Evolutionary conservation across 169 alveolate genomes (phyloP).

Genomic region (Eimeria necatrix): DNA sequence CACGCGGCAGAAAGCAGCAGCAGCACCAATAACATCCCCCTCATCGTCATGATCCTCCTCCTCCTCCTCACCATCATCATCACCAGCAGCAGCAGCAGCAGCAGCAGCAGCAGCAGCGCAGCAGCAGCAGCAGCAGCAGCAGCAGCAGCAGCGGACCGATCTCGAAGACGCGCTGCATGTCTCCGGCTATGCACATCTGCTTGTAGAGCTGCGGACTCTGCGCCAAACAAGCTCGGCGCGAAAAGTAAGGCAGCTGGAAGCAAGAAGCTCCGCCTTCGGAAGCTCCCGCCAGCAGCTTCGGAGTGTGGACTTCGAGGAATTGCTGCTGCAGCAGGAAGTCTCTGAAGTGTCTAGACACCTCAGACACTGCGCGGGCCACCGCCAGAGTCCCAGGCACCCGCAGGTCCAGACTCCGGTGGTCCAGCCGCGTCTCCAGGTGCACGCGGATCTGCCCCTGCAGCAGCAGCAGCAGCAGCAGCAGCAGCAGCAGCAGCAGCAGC

Average conservation of each 20-base stretch:
- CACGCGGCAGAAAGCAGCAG: too few species aligned
- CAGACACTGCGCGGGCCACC: conserved; percentile 96
- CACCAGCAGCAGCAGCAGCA: conserved; percentile 97
- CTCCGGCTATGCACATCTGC: conserved; percentile 99
- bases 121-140: conserved; percentile 98
- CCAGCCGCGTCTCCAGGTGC: conserved; percentile 97
- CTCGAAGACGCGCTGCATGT: conserved; percentile 98
- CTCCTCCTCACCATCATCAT: conserved; percentile 90
- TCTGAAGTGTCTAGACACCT: conserved; percentile 94
- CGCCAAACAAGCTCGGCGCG: conserved; percentile 95
- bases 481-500: conserved; percentile 82
- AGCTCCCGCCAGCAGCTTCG: conserved; percentile 99
- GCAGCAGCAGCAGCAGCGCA: conserved; percentile 98
- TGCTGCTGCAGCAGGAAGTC: conserved; percentile 79
- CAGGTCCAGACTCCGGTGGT: conserved; percentile 98
- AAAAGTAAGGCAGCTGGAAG: conserved; percentile 97
- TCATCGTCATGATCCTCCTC: background rate
- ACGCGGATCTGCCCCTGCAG: conserved; percentile 92
- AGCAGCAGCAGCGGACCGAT: conserved; percentile 96
- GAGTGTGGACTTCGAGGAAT: conserved; percentile 99
- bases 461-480: conserved; percentile 83
- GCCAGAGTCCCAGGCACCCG: conserved; percentile 91
- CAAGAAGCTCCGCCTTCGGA: conserved; percentile 99
- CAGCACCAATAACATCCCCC: too few species aligned
- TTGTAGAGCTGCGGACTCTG: conserved; percentile 99